phyloP scores from a whole-genome alignment of 345 rosid genomes.

The Theobroma cacao region DNA sequence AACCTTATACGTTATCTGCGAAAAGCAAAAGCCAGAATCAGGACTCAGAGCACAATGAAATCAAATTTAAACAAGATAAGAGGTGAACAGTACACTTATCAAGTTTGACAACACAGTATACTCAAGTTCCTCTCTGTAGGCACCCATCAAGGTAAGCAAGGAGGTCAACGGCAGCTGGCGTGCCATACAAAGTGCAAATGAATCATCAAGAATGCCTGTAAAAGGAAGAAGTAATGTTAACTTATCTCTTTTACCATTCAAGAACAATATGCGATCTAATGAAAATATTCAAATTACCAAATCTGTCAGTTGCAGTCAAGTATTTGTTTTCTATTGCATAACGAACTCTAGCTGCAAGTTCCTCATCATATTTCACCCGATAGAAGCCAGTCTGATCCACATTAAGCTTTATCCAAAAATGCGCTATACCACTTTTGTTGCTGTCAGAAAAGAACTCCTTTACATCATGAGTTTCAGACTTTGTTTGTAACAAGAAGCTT shows the following conservation, averaged over 20 bases:
- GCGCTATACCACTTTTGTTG: constrained; percentile 11
- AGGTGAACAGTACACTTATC: constrained; percentile 53
- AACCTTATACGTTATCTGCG: constrained; percentile 72
- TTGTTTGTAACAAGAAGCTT: constrained; percentile 70
- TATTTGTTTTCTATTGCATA: constrained; percentile 63
- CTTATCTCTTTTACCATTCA: constrained; percentile 7
- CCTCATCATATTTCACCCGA: constrained; percentile 85
- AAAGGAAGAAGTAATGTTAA: constrained; percentile 17
- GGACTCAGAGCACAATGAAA: background rate
- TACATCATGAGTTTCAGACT: constrained; percentile 48
- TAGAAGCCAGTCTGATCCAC: constrained; percentile 89
- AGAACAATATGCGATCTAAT: background rate
- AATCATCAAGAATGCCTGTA: constrained; percentile 88
- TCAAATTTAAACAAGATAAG: constrained; percentile 11
- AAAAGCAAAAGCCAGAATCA: constrained; percentile 29
- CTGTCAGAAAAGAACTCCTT: constrained; percentile 34
- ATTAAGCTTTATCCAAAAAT: constrained; percentile 77
- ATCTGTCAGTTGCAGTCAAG: constrained; percentile 76
- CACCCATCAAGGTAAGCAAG: constrained; percentile 72
- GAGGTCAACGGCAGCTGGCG: constrained; percentile 73
- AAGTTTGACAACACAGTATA: constrained; percentile 84
- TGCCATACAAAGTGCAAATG: constrained; percentile 93
- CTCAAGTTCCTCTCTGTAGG: constrained; percentile 76
- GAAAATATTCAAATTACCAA: constrained; percentile 40
- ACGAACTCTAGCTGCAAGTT: constrained; percentile 72